Evolutionary conservation across 352 stramenopile species (phyloP), one percentile per base, ranked within the genome.

Genomic region (Elongisporangium prolatum): DNA sequence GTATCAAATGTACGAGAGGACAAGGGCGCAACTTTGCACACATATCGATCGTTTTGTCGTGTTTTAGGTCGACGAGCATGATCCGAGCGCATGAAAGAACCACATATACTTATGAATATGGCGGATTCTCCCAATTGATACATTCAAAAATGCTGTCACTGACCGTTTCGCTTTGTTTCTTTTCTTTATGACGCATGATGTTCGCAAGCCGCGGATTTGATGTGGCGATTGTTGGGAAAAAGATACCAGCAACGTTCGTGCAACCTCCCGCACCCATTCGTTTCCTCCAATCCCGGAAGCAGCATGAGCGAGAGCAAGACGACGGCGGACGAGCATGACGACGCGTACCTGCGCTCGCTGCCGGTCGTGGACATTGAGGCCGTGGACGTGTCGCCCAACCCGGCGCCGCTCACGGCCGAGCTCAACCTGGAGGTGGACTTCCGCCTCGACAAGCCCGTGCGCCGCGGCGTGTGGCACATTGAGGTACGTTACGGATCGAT

Each of bases 321-420:
- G 58, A 54, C 53, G 22, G 67, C 59, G 16, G 66, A 60, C 18
- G 58, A 57, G 37, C 14, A 37, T n/a, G 71, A 80, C 25, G 71
- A 89, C 34, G 61, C 77, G 50, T 77, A 75, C 44, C 50, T 90
- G 54, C 67, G 64, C 59, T 72, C 71, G 48, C 61, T 83, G 34
- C 77, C 78, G 9, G 37, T 59, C 21, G 86, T 95, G 34, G 67
- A 91, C 47, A 68, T 95, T 28, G 82, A 74, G 21, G 74, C 67
- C n/a, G 77, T 95, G 47, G 84, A 95, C 38, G 80, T 93, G 28
- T 93, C 86, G 51, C 86, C 86, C 11, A 95, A 95, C 55, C 86
- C 86, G 8, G 84, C 86, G 21, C 62, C 72, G 44, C 75, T 95
- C 40, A 77, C 72, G 14, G 86, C 87, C 50, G 80, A 91, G 55